Conservation (phyloP, 768 basidiomycete species). For the Lactifluus volemus region DNA sequence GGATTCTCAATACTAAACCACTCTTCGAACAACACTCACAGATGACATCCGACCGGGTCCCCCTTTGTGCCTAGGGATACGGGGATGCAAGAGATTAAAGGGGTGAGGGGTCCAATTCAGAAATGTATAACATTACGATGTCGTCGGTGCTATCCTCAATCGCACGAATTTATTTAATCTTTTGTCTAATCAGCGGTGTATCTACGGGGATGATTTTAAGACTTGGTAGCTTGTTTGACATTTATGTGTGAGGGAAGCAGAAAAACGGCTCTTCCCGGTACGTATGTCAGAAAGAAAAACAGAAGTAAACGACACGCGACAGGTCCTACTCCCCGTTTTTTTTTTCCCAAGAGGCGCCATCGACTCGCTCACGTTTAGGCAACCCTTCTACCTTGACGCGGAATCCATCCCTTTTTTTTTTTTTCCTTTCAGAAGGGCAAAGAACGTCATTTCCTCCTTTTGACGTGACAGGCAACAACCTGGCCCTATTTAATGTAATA, state of each 20-base stretch:
- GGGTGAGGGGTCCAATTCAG: not conserved
- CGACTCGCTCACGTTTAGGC: not conserved
- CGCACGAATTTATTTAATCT: slow-evolving; percentile 4
- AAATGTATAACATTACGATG: not conserved
- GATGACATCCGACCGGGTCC: no score
- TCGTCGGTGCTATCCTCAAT: not conserved
- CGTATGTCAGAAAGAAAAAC: not conserved
- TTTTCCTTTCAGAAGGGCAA: not conserved
- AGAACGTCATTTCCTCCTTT: not conserved
- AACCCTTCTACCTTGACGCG: not conserved
- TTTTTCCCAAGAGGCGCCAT: no score
- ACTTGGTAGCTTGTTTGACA: not conserved
- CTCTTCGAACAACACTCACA: not conserved
- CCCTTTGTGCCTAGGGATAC: not conserved
- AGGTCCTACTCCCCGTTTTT: not conserved
- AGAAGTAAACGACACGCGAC: not conserved
- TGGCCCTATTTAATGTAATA: not conserved
- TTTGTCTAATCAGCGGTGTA: slow-evolving; percentile 7
- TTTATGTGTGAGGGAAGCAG: not conserved
- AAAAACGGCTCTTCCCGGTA: not conserved
- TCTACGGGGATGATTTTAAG: not conserved
- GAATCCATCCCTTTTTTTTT: not conserved
- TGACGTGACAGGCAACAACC: not conserved
- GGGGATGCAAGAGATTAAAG: not conserved
- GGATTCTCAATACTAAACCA: not conserved